A percentile compares a stretch with the other conserved stretches of the same genome.
Evolutionary conservation across 2,329 filamentous ascomycete species (phyloP).

Genomic region (Lecanicillium sp.): DNA sequence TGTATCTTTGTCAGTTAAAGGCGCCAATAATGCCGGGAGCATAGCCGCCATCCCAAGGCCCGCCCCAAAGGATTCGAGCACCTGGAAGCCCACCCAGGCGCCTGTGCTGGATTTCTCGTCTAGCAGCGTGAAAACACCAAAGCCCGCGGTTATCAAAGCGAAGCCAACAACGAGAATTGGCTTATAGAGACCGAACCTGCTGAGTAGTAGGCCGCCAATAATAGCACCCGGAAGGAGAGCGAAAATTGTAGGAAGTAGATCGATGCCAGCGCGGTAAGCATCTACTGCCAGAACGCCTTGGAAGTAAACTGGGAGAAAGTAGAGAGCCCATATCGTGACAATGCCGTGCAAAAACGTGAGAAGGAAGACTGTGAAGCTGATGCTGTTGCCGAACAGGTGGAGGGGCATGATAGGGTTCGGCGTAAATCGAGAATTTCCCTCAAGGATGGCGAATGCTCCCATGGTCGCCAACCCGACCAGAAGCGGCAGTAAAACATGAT

Average conservation of each 20-base stretch:
- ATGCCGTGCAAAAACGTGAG: constrained; percentile 20
- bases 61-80: constrained; percentile 33
- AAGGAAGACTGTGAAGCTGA: constrained; percentile 19
- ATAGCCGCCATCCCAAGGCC: constrained; percentile 37
- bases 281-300: constrained; percentile 33
- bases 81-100: constrained; percentile 37
- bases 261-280: constrained; percentile 27
- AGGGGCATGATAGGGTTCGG: constrained; percentile 35
- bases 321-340: constrained; percentile 30
- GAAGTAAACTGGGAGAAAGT: constrained; percentile 44
- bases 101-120: constrained; percentile 29
- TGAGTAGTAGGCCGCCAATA: constrained; percentile 22
- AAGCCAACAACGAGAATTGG: constrained; percentile 29
- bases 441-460: constrained; percentile 30
- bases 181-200: constrained; percentile 27
- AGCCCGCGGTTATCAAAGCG: constrained; percentile 29
- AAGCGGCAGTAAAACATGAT: constrained; percentile 41
- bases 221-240: constrained; percentile 22
- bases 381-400: constrained; percentile 39
- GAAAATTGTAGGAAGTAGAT: constrained; percentile 26
- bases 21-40: constrained; percentile 38
- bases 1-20: constrained; percentile 30
- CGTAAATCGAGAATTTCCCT: constrained; percentile 21
- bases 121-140: constrained; percentile 38
- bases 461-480: constrained; percentile 35